phyloP scores from a whole-genome alignment of 139 green algal species.

The Chara braunii region DNA sequence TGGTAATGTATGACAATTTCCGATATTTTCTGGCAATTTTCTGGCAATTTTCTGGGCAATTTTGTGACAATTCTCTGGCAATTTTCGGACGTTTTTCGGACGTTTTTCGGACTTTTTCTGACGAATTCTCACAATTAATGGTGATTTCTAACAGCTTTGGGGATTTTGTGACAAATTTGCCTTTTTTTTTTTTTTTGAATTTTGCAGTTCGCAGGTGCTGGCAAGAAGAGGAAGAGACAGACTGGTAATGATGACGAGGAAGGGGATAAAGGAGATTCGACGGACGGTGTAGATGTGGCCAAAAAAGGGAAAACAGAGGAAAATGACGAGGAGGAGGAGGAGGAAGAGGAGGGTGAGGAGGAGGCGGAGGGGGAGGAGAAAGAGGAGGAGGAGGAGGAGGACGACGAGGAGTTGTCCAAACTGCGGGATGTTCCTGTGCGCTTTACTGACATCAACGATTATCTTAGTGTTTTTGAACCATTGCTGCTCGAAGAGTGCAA shows the following conservation, averaged over 20 bases:
- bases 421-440: conserved; percentile 18
- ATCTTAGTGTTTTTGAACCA: conserved; percentile 38
- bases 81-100: no score
- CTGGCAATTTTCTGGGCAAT: no score
- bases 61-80: no score
- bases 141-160: no score
- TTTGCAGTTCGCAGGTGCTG: no score
- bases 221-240: no score
- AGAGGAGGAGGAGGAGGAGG: background rate
- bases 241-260: background rate
- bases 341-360: background rate
- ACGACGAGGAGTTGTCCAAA: conserved; percentile 3
- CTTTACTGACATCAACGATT: conserved; percentile 31
- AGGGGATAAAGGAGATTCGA: conserved; percentile 13
- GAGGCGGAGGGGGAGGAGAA: background rate
- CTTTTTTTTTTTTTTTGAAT: no score
- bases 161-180: no score
- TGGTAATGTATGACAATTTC: no score
- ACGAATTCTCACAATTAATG: no score
- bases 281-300: background rate
- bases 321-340: conserved; percentile 5
- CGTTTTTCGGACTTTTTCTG: no score
- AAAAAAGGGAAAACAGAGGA: background rate
- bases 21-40: no score
- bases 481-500: conserved; percentile 44